Conservation (phyloP, 306 rosid genomes). For the Cicer arietinum region DNA sequence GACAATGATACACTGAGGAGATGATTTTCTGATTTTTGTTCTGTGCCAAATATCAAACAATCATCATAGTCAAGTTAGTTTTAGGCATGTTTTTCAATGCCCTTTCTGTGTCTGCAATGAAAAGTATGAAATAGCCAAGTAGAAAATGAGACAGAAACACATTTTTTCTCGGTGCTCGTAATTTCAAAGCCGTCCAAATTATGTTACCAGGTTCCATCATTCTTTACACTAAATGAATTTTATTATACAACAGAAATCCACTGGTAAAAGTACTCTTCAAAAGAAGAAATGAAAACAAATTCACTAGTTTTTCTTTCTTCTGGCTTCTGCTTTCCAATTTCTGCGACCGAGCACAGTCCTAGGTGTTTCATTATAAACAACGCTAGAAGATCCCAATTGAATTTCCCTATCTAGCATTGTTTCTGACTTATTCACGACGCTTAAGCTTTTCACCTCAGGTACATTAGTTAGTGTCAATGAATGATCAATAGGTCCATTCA, state of each 20-base stretch:
- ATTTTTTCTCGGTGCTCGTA: not conserved
- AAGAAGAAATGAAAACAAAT: slow-evolving; percentile 9
- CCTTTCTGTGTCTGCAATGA: slow-evolving; percentile 37
- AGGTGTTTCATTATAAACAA: slow-evolving; percentile 45
- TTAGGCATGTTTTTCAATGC: slow-evolving; percentile 34
- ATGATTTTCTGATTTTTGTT: not conserved
- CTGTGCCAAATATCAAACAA: not conserved
- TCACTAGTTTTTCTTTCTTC: slow-evolving; percentile 67
- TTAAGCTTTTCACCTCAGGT: slow-evolving; percentile 44
- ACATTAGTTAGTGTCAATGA: slow-evolving; percentile 43
- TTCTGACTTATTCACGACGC: slow-evolving; percentile 50
- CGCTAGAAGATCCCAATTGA: slow-evolving; percentile 46
- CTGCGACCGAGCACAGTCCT: slow-evolving; percentile 60
- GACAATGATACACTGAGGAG: not conserved
- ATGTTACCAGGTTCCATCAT: slow-evolving; percentile 30
- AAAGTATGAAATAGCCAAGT: slow-evolving; percentile 23
- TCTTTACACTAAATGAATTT: slow-evolving; percentile 40
- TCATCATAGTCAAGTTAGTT: slow-evolving; percentile 10
- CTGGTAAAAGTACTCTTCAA: not conserved
- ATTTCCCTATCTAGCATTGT: slow-evolving; percentile 39
- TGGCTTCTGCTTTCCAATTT: slow-evolving; percentile 96
- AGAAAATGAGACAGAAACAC: slow-evolving; percentile 41
- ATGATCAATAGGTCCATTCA: slow-evolving; percentile 45
- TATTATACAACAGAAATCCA: slow-evolving; percentile 43
- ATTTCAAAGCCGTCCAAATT: slow-evolving; percentile 34